Conservation (phyloP, 768 basidiomycete genomes). For the Rhizopogon sp. region DNA sequence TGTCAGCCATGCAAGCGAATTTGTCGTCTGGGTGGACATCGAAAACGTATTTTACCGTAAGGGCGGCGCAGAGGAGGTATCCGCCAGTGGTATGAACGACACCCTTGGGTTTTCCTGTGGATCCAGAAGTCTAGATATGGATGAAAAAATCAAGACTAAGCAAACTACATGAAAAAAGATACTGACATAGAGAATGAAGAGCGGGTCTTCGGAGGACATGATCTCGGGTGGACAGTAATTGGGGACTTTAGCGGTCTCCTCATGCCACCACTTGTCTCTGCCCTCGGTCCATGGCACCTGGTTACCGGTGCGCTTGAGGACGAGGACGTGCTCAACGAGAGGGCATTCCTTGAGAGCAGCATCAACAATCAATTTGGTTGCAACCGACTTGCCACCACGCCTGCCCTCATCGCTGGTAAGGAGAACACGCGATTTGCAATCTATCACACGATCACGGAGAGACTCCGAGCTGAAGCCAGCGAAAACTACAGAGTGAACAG, state of each 20-base stretch:
- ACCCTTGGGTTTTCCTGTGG: constrained; percentile 95
- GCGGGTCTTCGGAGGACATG: constrained; percentile 90
- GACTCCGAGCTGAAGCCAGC: constrained; percentile 96
- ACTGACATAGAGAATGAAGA: constrained; percentile 97
- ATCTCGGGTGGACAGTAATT: constrained; percentile 84
- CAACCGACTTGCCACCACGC: constrained; percentile 92
- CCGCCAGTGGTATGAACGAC: constrained; percentile 87
- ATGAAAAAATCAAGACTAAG: constrained; percentile 5
- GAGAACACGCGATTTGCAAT: constrained; percentile 86
- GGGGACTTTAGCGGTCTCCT: constrained; percentile 79
- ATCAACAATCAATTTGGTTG: constrained; percentile 92
- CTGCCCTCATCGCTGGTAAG: constrained; percentile 95
- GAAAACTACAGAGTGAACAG: constrained; percentile 95
- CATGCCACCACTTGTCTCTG: constrained; percentile 95
- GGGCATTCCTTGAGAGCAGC: constrained; percentile 84
- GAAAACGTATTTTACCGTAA: constrained; percentile 97
- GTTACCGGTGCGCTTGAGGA: constrained; percentile 83
- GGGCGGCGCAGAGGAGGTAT: constrained; percentile 86
- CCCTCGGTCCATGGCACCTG: constrained; percentile 77
- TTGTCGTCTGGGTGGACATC: constrained; percentile 95
- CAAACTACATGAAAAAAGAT: background rate
- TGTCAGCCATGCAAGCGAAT: constrained; percentile 97
- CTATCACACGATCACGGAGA: constrained; percentile 85
- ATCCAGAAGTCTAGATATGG: constrained; percentile 74
- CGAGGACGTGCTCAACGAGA: constrained; percentile 83